Evolutionary conservation across 139 green algal species (phyloP).

Genomic region (Limnomonas spitsbergensis): DNA sequence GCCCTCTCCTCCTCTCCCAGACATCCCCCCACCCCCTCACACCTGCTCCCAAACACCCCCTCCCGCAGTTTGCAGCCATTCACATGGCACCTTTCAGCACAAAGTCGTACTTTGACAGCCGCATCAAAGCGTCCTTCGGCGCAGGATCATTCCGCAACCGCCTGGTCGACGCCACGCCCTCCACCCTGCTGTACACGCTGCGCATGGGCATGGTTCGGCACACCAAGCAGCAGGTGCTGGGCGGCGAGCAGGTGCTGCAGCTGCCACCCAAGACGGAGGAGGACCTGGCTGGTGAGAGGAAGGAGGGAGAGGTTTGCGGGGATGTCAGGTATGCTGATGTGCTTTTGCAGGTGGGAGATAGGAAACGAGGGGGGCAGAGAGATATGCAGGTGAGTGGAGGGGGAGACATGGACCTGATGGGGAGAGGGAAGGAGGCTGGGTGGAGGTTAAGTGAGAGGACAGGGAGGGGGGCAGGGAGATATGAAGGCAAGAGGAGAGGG

Average conservation of each 20-base stretch:
- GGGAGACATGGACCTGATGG: no score
- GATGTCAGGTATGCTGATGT: background rate
- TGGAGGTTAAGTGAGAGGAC: no score
- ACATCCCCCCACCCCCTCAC: no score
- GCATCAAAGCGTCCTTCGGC: slow-evolving; percentile 31
- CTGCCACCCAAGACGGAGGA: slow-evolving; percentile 66
- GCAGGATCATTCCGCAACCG: background rate
- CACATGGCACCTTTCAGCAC: slow-evolving; percentile 37
- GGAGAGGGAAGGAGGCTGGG: no score
- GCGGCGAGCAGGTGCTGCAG: slow-evolving; percentile 48
- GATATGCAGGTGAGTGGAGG: no score
- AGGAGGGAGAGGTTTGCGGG: background rate
- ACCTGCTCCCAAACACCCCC: no score
- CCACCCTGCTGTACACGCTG: slow-evolving; percentile 53
- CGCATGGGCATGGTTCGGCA: slow-evolving; percentile 55
- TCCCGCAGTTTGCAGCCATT: slow-evolving; percentile 27
- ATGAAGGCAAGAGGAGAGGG: no score
- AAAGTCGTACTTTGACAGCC: slow-evolving; percentile 49
- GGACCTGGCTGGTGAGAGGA: slow-evolving; percentile 42
- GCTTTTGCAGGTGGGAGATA: background rate
- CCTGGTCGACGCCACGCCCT: background rate
- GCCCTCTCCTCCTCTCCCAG: no score
- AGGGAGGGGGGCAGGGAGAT: no score
- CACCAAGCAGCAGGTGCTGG: slow-evolving; percentile 65
- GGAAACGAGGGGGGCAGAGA: no score